These are phyloP conservation scores for Cyamopsis tetragonoloba DNA, from an alignment of 306 rosid species.

Conservation along the genomic window DNA sequence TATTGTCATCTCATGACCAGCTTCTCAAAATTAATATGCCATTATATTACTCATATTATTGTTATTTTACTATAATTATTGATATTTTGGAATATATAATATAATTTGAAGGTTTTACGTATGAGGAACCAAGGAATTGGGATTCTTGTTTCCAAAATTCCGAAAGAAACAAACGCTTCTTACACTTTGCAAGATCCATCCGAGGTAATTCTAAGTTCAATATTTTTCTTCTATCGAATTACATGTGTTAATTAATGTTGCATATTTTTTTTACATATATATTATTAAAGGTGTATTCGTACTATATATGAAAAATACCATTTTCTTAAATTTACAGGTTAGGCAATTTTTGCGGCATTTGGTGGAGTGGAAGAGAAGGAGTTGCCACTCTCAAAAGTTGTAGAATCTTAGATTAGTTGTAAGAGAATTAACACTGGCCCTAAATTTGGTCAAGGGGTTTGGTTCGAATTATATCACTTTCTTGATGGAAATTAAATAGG, in stretches of 20 bases:
- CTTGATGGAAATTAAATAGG: conserved; percentile 24
- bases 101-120: conserved; percentile 53
- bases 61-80: neutral
- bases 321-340: conserved; percentile 44
- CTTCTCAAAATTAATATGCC: neutral
- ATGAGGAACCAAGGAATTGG: conserved; percentile 75
- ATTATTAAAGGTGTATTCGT: neutral
- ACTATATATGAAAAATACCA: neutral
- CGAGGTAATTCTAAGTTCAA: conserved; percentile 56
- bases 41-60: conserved; percentile 11
- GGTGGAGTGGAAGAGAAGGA: conserved; percentile 60
- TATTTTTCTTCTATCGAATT: neutral
- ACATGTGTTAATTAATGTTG: neutral
- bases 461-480: conserved; percentile 24
- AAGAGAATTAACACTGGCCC: conserved; percentile 27
- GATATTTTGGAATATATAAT: neutral
- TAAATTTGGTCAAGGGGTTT: conserved; percentile 44
- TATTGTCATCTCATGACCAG: neutral
- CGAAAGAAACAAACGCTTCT: conserved; percentile 81
- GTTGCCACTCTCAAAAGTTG: conserved; percentile 14
- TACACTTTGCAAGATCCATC: conserved; percentile 85
- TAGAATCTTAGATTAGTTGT: conserved; percentile 36
- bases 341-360: conserved; percentile 66
- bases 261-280: neutral
- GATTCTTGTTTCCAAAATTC: conserved; percentile 75